phyloP scores from a whole-genome alignment of 2,329 filamentous ascomycete species.

The Colletotrichum sp. region DNA sequence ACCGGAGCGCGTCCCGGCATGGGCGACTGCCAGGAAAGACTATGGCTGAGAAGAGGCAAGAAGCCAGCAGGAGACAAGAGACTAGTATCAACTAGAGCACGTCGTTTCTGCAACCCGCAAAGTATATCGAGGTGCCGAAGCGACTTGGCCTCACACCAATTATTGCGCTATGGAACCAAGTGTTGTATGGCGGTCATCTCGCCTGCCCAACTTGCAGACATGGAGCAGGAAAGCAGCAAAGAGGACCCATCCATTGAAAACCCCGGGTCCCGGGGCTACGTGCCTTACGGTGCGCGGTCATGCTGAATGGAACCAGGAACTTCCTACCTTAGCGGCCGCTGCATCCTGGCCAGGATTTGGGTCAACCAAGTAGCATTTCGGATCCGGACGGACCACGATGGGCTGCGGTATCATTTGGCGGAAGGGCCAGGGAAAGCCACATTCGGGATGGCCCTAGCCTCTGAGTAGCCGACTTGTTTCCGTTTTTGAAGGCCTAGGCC shows the following conservation, averaged over 20 bases:
- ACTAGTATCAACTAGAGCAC: not conserved
- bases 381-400: not conserved
- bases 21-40: not conserved
- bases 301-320: conserved; percentile 1
- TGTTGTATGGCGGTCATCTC: not conserved
- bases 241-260: not conserved
- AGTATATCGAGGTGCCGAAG: not conserved
- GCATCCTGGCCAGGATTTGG: not conserved
- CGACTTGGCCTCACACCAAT: not conserved
- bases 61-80: not conserved
- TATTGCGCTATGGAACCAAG: not conserved
- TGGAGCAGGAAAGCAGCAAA: not conserved
- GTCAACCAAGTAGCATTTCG: not conserved
- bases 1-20: not conserved
- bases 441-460: not conserved
- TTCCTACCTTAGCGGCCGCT: conserved; percentile 17
- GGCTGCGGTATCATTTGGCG: not conserved
- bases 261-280: not conserved
- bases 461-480: not conserved
- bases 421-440: not conserved
- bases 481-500: not conserved
- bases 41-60: not conserved
- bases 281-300: not conserved
- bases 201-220: not conserved
- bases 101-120: not conserved